Base-by-base conservation (phyloP, 139 green algal genomes). In the Coelastrella sp. region DNA sequence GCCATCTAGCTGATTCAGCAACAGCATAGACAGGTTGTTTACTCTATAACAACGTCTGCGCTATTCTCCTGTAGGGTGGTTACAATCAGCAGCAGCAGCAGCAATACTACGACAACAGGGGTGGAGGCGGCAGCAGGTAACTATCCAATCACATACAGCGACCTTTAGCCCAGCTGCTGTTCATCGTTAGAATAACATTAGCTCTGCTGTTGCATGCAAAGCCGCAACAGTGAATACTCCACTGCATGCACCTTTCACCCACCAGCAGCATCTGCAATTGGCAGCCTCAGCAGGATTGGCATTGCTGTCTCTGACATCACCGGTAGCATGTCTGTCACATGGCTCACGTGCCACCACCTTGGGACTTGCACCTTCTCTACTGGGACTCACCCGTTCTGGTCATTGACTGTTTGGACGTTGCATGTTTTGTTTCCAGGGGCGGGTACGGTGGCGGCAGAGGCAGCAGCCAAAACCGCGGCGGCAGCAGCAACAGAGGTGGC, bases 1-100 rank as follows among this genome's bases (percentile, higher is more conserved):
- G n/a, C n/a, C n/a, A n/a, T 77, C 71, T 17, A 10, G 73, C 16
- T 78, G 73, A 22, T 20, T 78, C 13, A 10, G 7, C 7, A 22
- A 32, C 20, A 22, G 23, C 56, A 0, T 73, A 57, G 7, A 58
- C 68, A 4, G 19, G 57, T 16, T 0, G n/a, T 73, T 56, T 84
- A 4, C 54, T 11, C n/a, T 20, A n/a, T 76, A 3, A n/a, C 22
- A 8, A 59, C 7, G 10, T 8, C 22, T 66, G 80, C 59, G n/a
- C 10, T 7, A 58, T 32, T 60, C 5, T 83, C 7, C 7, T 83
- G 7, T 23, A 59, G 65, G 82, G 82, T 17, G 82, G 80, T 20
- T n/a, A 22, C 61, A 73, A 88, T 16, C 22, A 87, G 64, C 64
- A 87, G 64, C 83, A 88, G 68, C 23, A 87, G 80, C 80, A 86